Conservation (phyloP, 2,329 filamentous ascomycete genomes). For the Curvularia sp. region DNA sequence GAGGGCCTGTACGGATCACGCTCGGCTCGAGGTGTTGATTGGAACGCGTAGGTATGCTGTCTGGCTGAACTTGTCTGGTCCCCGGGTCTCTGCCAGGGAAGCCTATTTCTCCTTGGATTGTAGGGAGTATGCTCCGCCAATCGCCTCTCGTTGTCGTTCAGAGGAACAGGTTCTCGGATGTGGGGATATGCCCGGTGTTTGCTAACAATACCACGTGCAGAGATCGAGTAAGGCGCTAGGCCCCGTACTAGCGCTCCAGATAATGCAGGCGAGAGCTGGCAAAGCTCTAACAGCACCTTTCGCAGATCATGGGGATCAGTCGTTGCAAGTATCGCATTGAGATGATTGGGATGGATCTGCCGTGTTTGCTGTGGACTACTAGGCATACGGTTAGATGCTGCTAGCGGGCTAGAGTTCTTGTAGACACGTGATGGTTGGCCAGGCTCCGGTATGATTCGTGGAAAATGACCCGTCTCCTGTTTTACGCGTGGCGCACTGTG, state of each 20-base stretch:
- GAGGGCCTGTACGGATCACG: slow-evolving; percentile 13
- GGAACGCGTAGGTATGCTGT: slow-evolving; percentile 6
- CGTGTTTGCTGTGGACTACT: slow-evolving; percentile 16
- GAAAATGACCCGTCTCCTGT: background rate
- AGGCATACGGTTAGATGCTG: background rate
- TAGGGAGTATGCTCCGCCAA: background rate
- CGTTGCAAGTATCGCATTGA: slow-evolving; percentile 39
- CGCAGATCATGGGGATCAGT: slow-evolving; percentile 27
- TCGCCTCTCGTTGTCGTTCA: slow-evolving; percentile 1
- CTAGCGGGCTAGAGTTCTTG: slow-evolving; percentile 3
- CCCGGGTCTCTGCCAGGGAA: background rate
- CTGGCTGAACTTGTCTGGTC: background rate
- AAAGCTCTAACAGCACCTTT: slow-evolving; percentile 37
- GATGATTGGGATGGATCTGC: slow-evolving; percentile 34
- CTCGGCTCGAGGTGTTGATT: slow-evolving; percentile 19
- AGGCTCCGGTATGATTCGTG: background rate
- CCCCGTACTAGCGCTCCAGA: slow-evolving; percentile 43
- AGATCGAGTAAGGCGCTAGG: slow-evolving; percentile 40
- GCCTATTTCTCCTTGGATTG: background rate
- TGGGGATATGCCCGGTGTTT: slow-evolving; percentile 13
- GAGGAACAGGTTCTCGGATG: no score
- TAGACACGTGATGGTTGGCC: slow-evolving; percentile 3
- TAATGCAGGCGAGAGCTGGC: slow-evolving; percentile 41
- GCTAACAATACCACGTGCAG: slow-evolving; percentile 31
- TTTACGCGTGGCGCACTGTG: slow-evolving; percentile 1